phyloP scores from a whole-genome alignment of 352 stramenopile genomes.

The Phytopythium ostracodes region DNA sequence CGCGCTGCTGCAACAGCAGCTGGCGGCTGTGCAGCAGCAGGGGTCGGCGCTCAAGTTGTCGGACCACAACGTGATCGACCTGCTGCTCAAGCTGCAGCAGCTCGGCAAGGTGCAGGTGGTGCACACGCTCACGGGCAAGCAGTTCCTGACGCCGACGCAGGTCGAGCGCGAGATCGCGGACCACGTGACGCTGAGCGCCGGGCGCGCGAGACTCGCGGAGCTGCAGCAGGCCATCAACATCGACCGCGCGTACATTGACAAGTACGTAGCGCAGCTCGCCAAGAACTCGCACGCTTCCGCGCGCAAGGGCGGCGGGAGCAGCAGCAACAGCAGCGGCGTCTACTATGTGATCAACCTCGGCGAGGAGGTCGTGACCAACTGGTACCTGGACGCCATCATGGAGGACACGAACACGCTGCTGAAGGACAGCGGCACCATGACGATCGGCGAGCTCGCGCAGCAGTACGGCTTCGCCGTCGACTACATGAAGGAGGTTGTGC shows the following conservation, averaged over 20 bases:
- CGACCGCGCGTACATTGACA: conserved; percentile 69
- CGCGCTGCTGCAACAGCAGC: conserved; percentile 69
- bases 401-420: conserved; percentile 73
- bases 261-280: conserved; percentile 45
- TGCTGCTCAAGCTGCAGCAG: conserved; percentile 73
- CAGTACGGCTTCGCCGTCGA: conserved; percentile 82
- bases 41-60: conserved; percentile 74
- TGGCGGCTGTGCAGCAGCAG: conserved; percentile 77
- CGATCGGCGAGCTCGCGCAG: conserved; percentile 69
- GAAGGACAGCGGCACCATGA: conserved; percentile 63
- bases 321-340: conserved; percentile 24
- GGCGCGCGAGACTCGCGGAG: conserved; percentile 60
- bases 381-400: conserved; percentile 85
- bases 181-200: conserved; percentile 58
- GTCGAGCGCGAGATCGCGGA: conserved; percentile 74
- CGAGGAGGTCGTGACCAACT: conserved; percentile 75
- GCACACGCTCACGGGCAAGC: conserved; percentile 76
- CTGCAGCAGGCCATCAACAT: conserved; percentile 68
- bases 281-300: conserved; percentile 10
- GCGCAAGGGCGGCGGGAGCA: conserved; percentile 9
- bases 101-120: conserved; percentile 73
- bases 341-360: conserved; percentile 69
- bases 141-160: conserved; percentile 72
- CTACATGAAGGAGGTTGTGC: conserved; percentile 77
- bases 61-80: conserved; percentile 79